Evolutionary conservation across 2,329 filamentous ascomycete species (phyloP).

Genomic region (Hymenoscyphus linearis): DNA sequence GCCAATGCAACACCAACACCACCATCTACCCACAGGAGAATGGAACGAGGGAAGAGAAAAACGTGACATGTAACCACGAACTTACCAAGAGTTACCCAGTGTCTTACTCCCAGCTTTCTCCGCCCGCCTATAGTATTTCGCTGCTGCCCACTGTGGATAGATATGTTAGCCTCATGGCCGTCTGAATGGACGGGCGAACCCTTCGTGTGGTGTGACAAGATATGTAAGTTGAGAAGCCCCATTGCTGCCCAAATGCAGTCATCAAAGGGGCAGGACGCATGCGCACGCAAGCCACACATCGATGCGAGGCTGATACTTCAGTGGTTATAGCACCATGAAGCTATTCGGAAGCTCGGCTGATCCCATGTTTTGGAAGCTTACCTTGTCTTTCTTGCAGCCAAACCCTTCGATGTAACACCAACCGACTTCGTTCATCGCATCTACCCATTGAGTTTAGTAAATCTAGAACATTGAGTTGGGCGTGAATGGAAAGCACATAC

Average conservation of each 20-base stretch:
- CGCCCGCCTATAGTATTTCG: slow-evolving; percentile 87
- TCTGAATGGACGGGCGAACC: slow-evolving; percentile 18
- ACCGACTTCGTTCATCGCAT: slow-evolving; percentile 94
- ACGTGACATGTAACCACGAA: slow-evolving; percentile 28
- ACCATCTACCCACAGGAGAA: neutral
- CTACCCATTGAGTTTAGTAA: slow-evolving; percentile 39
- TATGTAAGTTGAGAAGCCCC: slow-evolving; percentile 24
- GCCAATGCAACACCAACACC: slow-evolving; percentile 15
- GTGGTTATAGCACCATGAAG: slow-evolving; percentile 21
- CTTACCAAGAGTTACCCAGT: slow-evolving; percentile 92
- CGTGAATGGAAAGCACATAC: slow-evolving; percentile 37
- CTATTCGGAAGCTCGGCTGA: slow-evolving; percentile 23
- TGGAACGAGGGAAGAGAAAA: slow-evolving; percentile 3
- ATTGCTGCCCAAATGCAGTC: slow-evolving; percentile 42
- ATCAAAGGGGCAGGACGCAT: slow-evolving; percentile 19
- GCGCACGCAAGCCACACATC: slow-evolving; percentile 29
- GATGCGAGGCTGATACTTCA: slow-evolving; percentile 23
- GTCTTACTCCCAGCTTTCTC: slow-evolving; percentile 86
- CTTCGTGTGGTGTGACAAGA: slow-evolving; percentile 16
- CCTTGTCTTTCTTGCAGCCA: slow-evolving; percentile 97
- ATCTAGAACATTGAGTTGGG: slow-evolving; percentile 12
- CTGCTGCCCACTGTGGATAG: slow-evolving; percentile 61
- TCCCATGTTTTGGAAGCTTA: slow-evolving; percentile 44
- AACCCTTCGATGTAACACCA: slow-evolving; percentile 98
- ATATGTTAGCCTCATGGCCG: slow-evolving; percentile 42